Base-by-base conservation (phyloP, 2,329 filamentous ascomycete species). In the Ampelomyces quisqualis region DNA sequence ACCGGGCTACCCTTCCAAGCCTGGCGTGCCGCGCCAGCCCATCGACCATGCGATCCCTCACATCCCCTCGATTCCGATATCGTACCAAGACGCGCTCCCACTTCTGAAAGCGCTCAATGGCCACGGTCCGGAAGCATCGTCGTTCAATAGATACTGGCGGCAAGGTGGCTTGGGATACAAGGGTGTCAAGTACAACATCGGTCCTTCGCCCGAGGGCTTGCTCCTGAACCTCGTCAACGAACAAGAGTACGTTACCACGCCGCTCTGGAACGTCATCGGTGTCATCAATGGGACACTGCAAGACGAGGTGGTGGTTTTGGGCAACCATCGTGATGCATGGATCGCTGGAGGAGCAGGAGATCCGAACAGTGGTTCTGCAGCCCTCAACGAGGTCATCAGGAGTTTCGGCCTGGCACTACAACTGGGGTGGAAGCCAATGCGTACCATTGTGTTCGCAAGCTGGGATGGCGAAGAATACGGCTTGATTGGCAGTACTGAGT, bases 321-420 rank as follows among this genome's bases (percentile, higher is more conserved):
- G 90, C n/a, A 95, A 95, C 60, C 90, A 95, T 62, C 82, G 90
- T 22, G 90, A 95, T 68, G 88, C 90, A 0, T 94, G 88, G 88
- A 85, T 91, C 57, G 84, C 84, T 14, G 88, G 88, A n/a, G 88
- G 88, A 17, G 86, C 87, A 11, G 86, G 77, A 9, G 88, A 94
- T 55, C 88, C 88, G 1, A 91, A 91, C 72, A 87, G 84, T 48
- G 88, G 88, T 47, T 90, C 85, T 11, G 86, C 88, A 3, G 81
- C 84, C 1, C 67, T 94, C 30, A 90, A 89, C 51, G 88, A 94
- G 56, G 81, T 90, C 1, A 78, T 90, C 35, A 80, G 86, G 38
- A 81, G 81, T 34, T 88, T 93, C 50, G 86, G 86, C 17, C 73
- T 80, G 45, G 86, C 88, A 5, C 66, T 90, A 2, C 76, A 82